Evolutionary conservation across 345 rosid species (phyloP), one percentile per base, ranked within the genome.

Genomic region (Melaleuca quinquenervia): DNA sequence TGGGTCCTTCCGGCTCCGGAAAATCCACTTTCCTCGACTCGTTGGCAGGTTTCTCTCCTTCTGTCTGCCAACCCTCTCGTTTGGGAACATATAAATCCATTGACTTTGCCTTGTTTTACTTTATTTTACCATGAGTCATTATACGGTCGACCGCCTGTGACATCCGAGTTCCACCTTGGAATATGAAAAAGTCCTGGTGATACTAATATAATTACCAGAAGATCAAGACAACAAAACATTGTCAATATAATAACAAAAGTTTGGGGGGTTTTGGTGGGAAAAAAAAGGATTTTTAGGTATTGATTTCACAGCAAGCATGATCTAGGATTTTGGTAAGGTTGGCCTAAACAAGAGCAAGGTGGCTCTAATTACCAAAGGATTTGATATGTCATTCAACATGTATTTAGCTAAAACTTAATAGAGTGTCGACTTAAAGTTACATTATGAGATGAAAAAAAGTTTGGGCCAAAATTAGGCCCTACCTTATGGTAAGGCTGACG

Each of bases 1-100:
- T 91, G 91, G 93, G 93, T 49, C 92, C 92, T 85, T 90, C 91
- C 64, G 89, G 91, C 22, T 90, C 88, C 21, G 90, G 91, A 11
- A 91, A 90, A 84, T 89, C 92, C n/a, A 89, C 89, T 21, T 83
- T 91, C 7, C 93, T 91, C 14, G 89, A 90, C 54, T 80, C 91
- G 7, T 85, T 91, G 85, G 90, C 93, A 53, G 92, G 93, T 91
- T 32, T 70, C 48, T 8, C 48, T 16, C 48, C 78, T 70, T 10
- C 78, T 18, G 24, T 32, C 24, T 32, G 78, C 48, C 48, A 18
- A 70, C 45, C 22, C 18, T 16, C 11, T 29, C 78, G 10, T 32
- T 16, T 0, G 4, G 24, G 78, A 20, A 32, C 48, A 8, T 18
- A 16, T 64, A 32, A 12, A 8, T 32, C 78, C 45, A 64, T 64